These are phyloP conservation scores for Lactifluus subvellereus DNA, from an alignment of 768 basidiomycete species.

Conservation along the genomic window DNA sequence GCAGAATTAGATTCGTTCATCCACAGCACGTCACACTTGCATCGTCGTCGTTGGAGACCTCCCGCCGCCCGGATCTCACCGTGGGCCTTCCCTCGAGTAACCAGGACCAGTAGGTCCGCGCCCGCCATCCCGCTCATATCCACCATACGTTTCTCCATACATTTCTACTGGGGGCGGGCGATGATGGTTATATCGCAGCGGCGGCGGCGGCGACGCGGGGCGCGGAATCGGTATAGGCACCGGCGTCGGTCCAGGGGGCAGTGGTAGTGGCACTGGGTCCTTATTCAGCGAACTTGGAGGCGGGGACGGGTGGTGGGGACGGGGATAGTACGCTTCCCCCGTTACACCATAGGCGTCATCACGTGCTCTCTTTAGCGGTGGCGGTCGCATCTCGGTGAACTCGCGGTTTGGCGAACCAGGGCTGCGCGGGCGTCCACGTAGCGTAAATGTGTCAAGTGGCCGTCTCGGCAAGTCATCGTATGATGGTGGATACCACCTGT, in stretches of 20 bases:
- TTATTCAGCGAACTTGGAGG: not conserved
- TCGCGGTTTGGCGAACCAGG: conserved; percentile 12
- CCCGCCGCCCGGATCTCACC: not conserved
- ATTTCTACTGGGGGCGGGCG: not conserved
- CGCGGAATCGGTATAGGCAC: conserved; percentile 17
- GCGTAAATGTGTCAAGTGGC: not conserved
- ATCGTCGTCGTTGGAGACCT: not conserved
- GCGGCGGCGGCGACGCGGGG: not conserved
- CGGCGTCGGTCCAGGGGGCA: not conserved
- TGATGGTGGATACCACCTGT: conserved; percentile 9
- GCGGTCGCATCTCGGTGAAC: conserved; percentile 15
- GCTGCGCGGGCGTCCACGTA: conserved; percentile 22
- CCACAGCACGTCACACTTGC: not conserved
- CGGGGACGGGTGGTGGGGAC: not conserved
- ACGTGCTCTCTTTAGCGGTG: conserved; percentile 21
- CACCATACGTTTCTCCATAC: conserved; percentile 5
- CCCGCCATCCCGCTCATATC: conserved; percentile 10
- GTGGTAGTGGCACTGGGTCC: not conserved
- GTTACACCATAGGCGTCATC: conserved; percentile 16
- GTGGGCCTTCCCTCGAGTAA: conserved; percentile 3
- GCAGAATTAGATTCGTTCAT: not conserved
- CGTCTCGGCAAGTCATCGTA: conserved; percentile 6
- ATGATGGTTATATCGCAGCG: not conserved
- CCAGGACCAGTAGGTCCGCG: conserved; percentile 6
- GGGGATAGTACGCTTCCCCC: conserved; percentile 7